Evolutionary conservation across 2,329 filamentous ascomycete species (phyloP), one percentile per base, ranked within the genome.

Genomic region (Colletotrichum godetiae): DNA sequence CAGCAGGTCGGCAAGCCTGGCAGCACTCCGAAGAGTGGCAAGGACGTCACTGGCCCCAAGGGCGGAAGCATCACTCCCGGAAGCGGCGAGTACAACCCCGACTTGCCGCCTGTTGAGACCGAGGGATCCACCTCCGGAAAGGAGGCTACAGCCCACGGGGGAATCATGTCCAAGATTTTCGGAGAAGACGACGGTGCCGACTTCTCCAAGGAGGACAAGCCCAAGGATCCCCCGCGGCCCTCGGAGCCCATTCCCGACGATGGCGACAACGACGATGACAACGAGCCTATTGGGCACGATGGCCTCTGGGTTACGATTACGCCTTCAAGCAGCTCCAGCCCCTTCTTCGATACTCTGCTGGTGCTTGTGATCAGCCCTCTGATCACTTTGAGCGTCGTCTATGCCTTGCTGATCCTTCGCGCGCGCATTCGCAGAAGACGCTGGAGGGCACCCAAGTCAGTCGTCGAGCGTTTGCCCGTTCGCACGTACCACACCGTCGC

Each of bases 291-390:
- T 49, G 85, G 87, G 13, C 92, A 92, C 75, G 92, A 97, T 77
- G 96, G 95, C 2, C 89, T 99, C 5, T 98, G 95, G 95, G 95
- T 99, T n/a, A 98, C 97, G 8, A 91, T 99, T 68, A 97, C 95
- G 0, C 97, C 95, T 1, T 95, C 95, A 0, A 96, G 91, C 82
- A 96, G 95, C 75, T 93, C 93, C 5, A 97, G 93, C 77, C 95
- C 97, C 0, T 98, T 99, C 85, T 95, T 98, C 77, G 97, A 99
- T 80, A 98, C 96, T 0, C 88, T 99, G 3, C 87, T 98, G n/a
- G 95, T 99, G 10, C 87, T 99, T n/a, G 95, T 99, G 37, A 92
- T 98, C 67, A 98, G 95, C 79, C 97, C 97, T 8, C 84, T 99
- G 15, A 92, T 98, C 65, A 98, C 97, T 0, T 84, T 99, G 78